These are phyloP conservation scores for Ogataea thermomethanolica DNA, from an alignment of 805 yeast genomes.

Conservation along the genomic window DNA sequence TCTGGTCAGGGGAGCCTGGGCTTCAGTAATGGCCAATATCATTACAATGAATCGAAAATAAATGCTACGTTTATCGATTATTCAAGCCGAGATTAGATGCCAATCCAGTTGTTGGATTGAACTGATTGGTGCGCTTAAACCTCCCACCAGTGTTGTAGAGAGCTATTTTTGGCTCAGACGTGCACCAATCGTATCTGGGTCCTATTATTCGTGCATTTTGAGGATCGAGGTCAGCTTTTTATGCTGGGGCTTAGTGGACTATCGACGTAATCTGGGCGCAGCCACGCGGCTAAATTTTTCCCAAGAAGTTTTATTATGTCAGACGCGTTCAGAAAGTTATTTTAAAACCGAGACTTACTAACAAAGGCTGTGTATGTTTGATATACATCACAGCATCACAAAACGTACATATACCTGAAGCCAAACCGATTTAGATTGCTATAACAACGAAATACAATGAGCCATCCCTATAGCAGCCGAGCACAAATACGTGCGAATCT, in stretches of 20 bases:
- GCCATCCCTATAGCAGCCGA: slow-evolving; percentile 19
- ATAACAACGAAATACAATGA: slow-evolving; percentile 6
- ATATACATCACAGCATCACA: background rate
- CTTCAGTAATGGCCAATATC: no score
- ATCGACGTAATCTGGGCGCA: slow-evolving; percentile 7
- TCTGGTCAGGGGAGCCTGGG: no score
- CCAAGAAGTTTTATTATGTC: background rate
- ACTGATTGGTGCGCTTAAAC: no score
- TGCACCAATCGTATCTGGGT: no score
- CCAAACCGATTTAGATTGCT: background rate
- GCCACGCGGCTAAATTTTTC: background rate
- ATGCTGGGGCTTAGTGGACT: background rate
- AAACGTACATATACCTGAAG: background rate
- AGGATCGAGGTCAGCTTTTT: background rate
- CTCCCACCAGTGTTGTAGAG: no score
- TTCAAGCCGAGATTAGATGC: no score
- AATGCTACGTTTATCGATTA: no score
- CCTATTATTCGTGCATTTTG: no score
- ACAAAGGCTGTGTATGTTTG: slow-evolving; percentile 4
- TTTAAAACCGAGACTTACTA: slow-evolving; percentile 2
- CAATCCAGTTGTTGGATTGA: no score
- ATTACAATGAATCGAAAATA: no score
- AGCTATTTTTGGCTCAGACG: no score
- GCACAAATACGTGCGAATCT: slow-evolving; percentile 27
- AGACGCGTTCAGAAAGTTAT: slow-evolving; percentile 6